Base-by-base conservation (phyloP, 768 basidiomycete species). In the Gymnopilus dilepis region DNA sequence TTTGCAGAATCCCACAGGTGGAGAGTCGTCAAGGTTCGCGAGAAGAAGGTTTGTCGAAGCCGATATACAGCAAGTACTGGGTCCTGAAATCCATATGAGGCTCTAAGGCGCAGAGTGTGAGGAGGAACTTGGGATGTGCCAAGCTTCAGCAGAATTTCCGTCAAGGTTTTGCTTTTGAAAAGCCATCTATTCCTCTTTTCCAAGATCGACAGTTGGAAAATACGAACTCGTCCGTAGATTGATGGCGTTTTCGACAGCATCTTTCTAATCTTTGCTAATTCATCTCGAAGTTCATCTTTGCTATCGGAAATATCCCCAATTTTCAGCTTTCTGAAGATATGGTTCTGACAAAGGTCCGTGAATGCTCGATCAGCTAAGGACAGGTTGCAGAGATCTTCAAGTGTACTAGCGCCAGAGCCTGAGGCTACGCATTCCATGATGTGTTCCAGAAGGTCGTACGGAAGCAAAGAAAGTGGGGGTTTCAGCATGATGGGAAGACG, bases 351-450 rank as follows among this genome's bases (percentile, higher is more conserved):
- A n/a, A 24, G 21, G 22, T 58, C 9, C 24, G 57, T 58, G 42
- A 61, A 57, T 6, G 60, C 53, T 47, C 60, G 22, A 30, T 61
- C 60, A 34, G 28, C 45, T 17, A 61, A 19, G 21, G 53, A 61
- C 8, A 56, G 42, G 47, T 31, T 24, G 26, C 22, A 28, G 30
- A 61, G 51, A 34, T 53, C 31, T 37, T 59, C 11, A 26, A 8
- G 6, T n/a, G n/a, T n/a, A n/a, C n/a, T n/a, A 17, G 34, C 24
- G 53, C 11, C 26, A 52, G 31, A 50, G 22, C 51, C 48, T n/a
- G n/a, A n/a, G 26, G 58, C 26, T 12, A 59, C 21, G 50, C 53
- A 34, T 28, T 59, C 50, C n/a, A 59, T 50, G 15, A 59, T 53
- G 37, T 26, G 33, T 26, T 34, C 28, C 19, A 59, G 50, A 30